Base-by-base conservation (phyloP, 805 yeast genomes). In the Saccharomycopsis lassenensis region DNA sequence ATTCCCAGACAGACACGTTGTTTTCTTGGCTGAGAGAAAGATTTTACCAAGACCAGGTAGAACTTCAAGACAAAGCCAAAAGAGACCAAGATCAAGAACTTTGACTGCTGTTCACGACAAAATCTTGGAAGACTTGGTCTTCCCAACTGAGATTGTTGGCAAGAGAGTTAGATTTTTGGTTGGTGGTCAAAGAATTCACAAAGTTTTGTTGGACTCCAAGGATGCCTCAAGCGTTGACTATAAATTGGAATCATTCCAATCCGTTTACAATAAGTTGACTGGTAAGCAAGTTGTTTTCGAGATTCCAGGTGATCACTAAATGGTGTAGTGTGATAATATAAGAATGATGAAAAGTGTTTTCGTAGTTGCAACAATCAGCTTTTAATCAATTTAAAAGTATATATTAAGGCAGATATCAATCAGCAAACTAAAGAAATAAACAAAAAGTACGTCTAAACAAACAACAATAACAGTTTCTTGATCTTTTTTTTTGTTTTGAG, bases 61-160 rank as follows among this genome's bases (percentile, higher is more conserved):
- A 74, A 72, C 78, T 62, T 74, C 95, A 47, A 84, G 86, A 77
- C 83, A 79, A 68, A 69, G 66, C 59, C 98, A 91, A 75, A 87
- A 91, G 87, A 87, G 98, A 78, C 98, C 98, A 68, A 85, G 95
- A 76, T 87, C 97, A 59, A 86, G 98, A 82, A 89, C 98, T 61
- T 77, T 91, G 68, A 78, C 95, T 56, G 86, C 96, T 62, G 98
- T 89, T 55, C 98, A 89, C 71, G 97, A 91, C 73, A 84, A 85
- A 69, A 73, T 89, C 72, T 84, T 89, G 67, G 98, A 91, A 74
- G 98, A 89, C 71, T 77, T 89, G 63, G 98, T 91, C 54, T 89
- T 81, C 96, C 98, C 98, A 70, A 87, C 97, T 56, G 96, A 89
- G 77, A 89, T 89, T 61, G 77, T 81, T 55, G 98, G 98, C 69